These are phyloP conservation scores for Cystofilobasidium ferigula DNA, from an alignment of 768 basidiomycete genomes.

Conservation along the genomic window DNA sequence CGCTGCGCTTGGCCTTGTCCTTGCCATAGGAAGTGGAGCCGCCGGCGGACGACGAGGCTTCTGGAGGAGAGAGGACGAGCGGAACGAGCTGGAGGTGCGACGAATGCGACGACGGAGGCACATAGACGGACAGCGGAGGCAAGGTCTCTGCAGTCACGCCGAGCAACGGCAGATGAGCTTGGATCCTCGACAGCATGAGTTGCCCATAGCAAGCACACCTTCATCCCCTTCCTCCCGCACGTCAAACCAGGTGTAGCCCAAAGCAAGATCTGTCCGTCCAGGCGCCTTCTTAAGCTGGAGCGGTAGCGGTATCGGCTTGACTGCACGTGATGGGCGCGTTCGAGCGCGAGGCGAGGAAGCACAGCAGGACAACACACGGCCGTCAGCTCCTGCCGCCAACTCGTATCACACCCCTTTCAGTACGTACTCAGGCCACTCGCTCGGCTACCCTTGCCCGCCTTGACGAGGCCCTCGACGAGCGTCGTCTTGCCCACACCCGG, in stretches of 20 bases:
- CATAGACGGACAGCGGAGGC: slow-evolving; percentile 61
- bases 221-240: slow-evolving; percentile 86
- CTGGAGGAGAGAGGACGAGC: slow-evolving; percentile 58
- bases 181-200: neutral
- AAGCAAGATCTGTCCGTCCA: slow-evolving; percentile 52
- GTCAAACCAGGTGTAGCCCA: slow-evolving; percentile 88
- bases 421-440: neutral
- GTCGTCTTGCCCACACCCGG: neutral
- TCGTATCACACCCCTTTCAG: no score
- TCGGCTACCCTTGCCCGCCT: neutral
- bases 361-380: slow-evolving; percentile 30
- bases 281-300: slow-evolving; percentile 50
- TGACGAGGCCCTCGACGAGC: neutral
- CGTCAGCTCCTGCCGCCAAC: neutral
- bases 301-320: slow-evolving; percentile 33
- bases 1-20: slow-evolving; percentile 35
- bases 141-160: slow-evolving; percentile 3
- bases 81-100: slow-evolving; percentile 63
- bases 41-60: slow-evolving; percentile 37
- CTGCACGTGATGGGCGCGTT: neutral
- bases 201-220: slow-evolving; percentile 46
- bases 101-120: slow-evolving; percentile 67
- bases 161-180: neutral
- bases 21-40: slow-evolving; percentile 49
- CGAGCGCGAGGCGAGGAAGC: slow-evolving; percentile 23